Evolutionary conservation across 768 basidiomycete genomes (phyloP), one percentile per base, ranked within the genome.

Genomic region (Pholiota microspora): DNA sequence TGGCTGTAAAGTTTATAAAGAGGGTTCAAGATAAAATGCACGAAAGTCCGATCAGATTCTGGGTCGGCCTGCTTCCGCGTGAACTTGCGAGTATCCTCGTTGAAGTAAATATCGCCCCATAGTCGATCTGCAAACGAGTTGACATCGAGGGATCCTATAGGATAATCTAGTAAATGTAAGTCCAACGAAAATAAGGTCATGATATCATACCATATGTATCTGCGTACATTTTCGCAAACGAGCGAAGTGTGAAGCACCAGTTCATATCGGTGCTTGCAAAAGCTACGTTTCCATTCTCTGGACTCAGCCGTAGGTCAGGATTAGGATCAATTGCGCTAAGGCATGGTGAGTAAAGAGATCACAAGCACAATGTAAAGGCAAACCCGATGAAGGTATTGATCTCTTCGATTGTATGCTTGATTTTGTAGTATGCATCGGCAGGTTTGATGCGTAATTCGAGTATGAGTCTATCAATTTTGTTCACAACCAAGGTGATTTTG

Each of bases 41-140:
- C 91, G 63, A 99, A 99, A 29, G 91, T 85, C 24, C 97, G 82
- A 47, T 81, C 80, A 38, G 84, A 77, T 62, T 94, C 92, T 0
- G 89, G 81, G 62, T 94, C 94, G 4, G 81, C 73, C 36, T 84
- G 84, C 68, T 94, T 94, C 46, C 93, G 85, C 2, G 86, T 88
- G 70, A 99, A 99, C 68, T 94, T 94, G 55, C 94, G 85, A 15
- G 82, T 83, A 55, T 91, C 85, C 38, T 77, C 66, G 71, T 94
- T 85, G 72, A 91, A 98, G 75, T 94, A 99, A 65, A 98, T 93
- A 72, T 98, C 95, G 13, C 97, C 97, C 97, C 97, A 99, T 12
- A 99, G 82, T 31, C 97, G 84, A 59, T 83, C 84, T 15, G 95
- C 93, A 60, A 99, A 96, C 7, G 86, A 81, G 29, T 80, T 70